A percentile compares a stretch with the other conserved stretches of the same genome.
Conservation (phyloP, 2,329 filamentous ascomycete genomes). For the Aspergillus latus region DNA sequence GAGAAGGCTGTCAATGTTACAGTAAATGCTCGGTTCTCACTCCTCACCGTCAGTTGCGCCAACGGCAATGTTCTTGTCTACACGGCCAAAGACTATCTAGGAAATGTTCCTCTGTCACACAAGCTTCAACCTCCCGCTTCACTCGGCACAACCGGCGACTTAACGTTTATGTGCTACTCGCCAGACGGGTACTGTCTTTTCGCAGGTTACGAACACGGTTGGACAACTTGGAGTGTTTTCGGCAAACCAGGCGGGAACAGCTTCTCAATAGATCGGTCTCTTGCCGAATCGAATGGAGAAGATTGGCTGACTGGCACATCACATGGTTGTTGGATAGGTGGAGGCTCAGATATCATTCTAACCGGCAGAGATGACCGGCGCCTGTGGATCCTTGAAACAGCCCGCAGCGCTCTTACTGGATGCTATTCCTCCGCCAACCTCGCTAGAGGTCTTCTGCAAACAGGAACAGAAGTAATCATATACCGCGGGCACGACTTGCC, state of each 20-base stretch:
- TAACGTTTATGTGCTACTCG: slow-evolving; percentile 80
- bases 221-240: slow-evolving; percentile 97
- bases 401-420: slow-evolving; percentile 85
- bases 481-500: slow-evolving; percentile 92
- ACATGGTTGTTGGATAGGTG: slow-evolving; percentile 81
- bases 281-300: slow-evolving; percentile 70
- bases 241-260: slow-evolving; percentile 85
- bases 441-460: slow-evolving; percentile 83
- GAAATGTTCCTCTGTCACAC: slow-evolving; percentile 87
- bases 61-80: slow-evolving; percentile 86
- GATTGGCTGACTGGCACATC: slow-evolving; percentile 78
- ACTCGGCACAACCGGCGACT: slow-evolving; percentile 62
- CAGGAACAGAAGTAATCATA: slow-evolving; percentile 81
- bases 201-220: slow-evolving; percentile 86
- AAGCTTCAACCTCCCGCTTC: slow-evolving; percentile 70
- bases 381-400: slow-evolving; percentile 87
- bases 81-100: slow-evolving; percentile 85
- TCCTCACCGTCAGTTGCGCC: slow-evolving; percentile 81
- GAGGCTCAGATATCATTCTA: slow-evolving; percentile 81
- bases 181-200: slow-evolving; percentile 96
- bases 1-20: slow-evolving; percentile 70
- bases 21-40: slow-evolving; percentile 91
- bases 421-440: slow-evolving; percentile 92
- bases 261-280: slow-evolving; percentile 67
- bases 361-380: slow-evolving; percentile 69